Percentiles rank a stretch among this genome's conserved stretches.
These are phyloP conservation scores for Wolfiporia cocos DNA, from an alignment of 1,284 basidiomycete species.

Conservation along the genomic window DNA sequence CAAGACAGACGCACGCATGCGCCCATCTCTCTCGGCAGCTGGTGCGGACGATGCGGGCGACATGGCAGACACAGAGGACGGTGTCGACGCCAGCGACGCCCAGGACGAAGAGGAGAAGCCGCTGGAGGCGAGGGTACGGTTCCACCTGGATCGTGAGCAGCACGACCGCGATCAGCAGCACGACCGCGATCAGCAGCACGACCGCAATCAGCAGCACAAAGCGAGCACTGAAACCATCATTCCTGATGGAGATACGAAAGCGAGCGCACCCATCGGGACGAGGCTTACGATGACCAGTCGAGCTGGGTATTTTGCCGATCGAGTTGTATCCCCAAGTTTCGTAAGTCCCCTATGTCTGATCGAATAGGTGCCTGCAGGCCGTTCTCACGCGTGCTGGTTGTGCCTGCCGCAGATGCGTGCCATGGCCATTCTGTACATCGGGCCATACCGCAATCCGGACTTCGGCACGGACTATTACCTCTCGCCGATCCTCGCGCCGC, in stretches of 20 bases:
- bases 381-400: not conserved
- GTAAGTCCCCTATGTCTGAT: constrained; percentile 52
- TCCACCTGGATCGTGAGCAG: constrained; percentile 19
- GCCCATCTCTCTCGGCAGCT: constrained; percentile 2
- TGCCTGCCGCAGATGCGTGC: constrained; percentile 76
- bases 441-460: constrained; percentile 88
- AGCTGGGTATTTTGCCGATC: constrained; percentile 91
- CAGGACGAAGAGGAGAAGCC: constrained; percentile 54
- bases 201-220: constrained; percentile 11
- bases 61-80: constrained; percentile 47
- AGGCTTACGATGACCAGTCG: constrained; percentile 94
- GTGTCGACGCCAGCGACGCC: constrained; percentile 33
- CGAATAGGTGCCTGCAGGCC: constrained; percentile 11
- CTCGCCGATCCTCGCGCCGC: constrained; percentile 88
- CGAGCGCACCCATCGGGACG: constrained; percentile 21
- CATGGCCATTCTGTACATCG: constrained; percentile 97
- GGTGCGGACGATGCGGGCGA: constrained; percentile 20
- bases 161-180: constrained; percentile 12
- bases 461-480: constrained; percentile 93
- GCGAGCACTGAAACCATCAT: too few relatives aligned
- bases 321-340: constrained; percentile 89
- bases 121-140: constrained; percentile 56
- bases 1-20: not conserved
- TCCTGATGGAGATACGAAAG: too few relatives aligned
- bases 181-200: constrained; percentile 11